Evolutionary conservation across 83 land plant genomes (phyloP), one percentile per base, ranked within the genome.

Genomic region (Diphasiastrum complanatum): DNA sequence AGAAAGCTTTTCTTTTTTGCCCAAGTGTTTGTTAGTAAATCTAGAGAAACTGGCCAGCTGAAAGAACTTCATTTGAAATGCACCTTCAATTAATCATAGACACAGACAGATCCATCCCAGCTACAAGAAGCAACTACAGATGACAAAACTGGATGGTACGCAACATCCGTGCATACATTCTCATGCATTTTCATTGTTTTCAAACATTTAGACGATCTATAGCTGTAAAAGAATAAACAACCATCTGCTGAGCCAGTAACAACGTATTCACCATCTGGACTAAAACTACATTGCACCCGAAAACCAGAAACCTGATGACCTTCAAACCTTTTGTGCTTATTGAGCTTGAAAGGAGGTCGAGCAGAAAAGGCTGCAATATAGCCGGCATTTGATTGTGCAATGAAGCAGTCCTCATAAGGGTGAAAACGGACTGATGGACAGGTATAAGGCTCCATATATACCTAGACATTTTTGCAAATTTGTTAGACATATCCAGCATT

Each of bases 231-330:
- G 64, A 82, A 85, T 5, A 87, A 69, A 47, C 20, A 69, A 0
- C 97, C 97, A 71, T 91, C 90, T 19, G 84, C 75, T 24, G 97
- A 87, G 28, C 97, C 95, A 14, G 95, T 80, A 34, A 72, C 75
- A 4, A 87, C 43, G 24, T 59, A 60, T 18, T 73, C 72, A 1
- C 95, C 97, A 74, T 87, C 82, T 49, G 65, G 71, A 74, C 85
- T 87, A 67, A 91, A 87, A 55, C 79, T 82, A 48, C 95, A 87
- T 63, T 79, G 86, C 26, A 91, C 74, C 18, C 87, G 89, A 56
- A 79, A 87, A 11, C 95, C 97, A 60, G 81, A 78, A 10, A 91
- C 97, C 8, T 83, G 78, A 57, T 91, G 97, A 25, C 71, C 64
- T 63, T 87, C 87, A 32, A 75, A 91, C 55, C 97, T 75, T 76